Evolutionary conservation across 805 yeast genomes (phyloP), one percentile per base, ranked within the genome.

Genomic region (Wickerhamomyces sydowiorum): DNA sequence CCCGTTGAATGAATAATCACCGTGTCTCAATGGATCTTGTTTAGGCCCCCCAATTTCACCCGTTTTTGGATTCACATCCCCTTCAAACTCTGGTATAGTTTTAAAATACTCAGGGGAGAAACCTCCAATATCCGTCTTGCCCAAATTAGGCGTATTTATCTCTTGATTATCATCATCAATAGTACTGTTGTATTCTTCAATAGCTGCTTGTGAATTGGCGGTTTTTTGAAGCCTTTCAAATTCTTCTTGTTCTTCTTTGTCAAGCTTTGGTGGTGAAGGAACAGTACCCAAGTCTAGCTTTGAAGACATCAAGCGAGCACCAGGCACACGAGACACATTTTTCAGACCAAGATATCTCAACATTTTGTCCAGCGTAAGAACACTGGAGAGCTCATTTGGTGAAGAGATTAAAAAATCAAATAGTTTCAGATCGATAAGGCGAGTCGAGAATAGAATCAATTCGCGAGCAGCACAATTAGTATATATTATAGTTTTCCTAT

Each of bases 11-110:
- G 96, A 82, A 78, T 95, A 93, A 54, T 90, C 98, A 15, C 89
- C 89, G 54, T 87, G 91, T 54, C 80, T 78, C 49, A 88, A 71
- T 1, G 99, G 99, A 57, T 93, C 97, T 62, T 93, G 98, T 57
- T 93, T 93, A 21, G 99, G 99, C 0, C 99, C 99, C 37, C 96
- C 96, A 19, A 83, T 72, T 64, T 93, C 99, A 3, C 99, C 99
- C 1, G 99, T 93, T 44, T 70, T 75, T 0, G 99, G 99, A 59
- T 93, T 93, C 15, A 73, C 79, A 47, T 89, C 90, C 1, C 99
- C 99, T 63, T 90, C 96, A 59, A 93, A 93, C 57, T 93, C 99
- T 2, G 96, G 96, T 41, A 89, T 82, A 4, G 89, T 82, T 61
- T 83, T 79, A 60, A 84, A 73, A 49, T 72, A 78, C 42, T 78